phyloP scores from a whole-genome alignment of 306 rosid species.

The Malus asiatica region DNA sequence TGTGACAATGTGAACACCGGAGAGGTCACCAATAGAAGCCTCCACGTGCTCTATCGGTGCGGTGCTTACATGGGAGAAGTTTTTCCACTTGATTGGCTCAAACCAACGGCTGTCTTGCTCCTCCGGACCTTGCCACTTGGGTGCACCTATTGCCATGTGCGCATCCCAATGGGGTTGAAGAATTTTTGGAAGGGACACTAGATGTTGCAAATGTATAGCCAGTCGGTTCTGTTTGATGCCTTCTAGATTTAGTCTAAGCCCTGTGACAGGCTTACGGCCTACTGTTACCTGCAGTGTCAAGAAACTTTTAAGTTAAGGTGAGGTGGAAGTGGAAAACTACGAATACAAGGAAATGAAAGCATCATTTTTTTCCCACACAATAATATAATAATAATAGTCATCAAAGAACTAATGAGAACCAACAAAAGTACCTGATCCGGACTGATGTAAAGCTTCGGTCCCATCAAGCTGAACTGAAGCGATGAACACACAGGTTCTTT shows the following conservation, averaged over 20 bases:
- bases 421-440: conserved; percentile 73
- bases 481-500: conserved; percentile 84
- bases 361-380: neutral
- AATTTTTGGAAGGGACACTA: conserved; percentile 87
- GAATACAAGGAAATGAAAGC: no score
- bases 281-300: conserved; percentile 74
- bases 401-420: conserved; percentile 10
- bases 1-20: conserved; percentile 92
- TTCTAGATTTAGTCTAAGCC: conserved; percentile 83
- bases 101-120: conserved; percentile 99
- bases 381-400: conserved; percentile 9
- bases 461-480: conserved; percentile 98
- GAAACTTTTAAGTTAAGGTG: neutral
- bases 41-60: conserved; percentile 90
- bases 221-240: conserved; percentile 86
- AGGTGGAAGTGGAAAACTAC: neutral
- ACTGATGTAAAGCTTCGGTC: conserved; percentile 88
- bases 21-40: conserved; percentile 85
- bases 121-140: conserved; percentile 97
- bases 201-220: conserved; percentile 83
- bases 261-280: conserved; percentile 95
- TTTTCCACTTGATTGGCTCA: conserved; percentile 98
- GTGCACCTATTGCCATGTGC: conserved; percentile 94
- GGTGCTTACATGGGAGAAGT: conserved; percentile 97
- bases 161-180: conserved; percentile 94